A percentile compares a stretch with the other conserved stretches of the same genome.
Conservation (phyloP, 371 early-diverging fungal genomes). For the Amoeboradix gromovi region DNA sequence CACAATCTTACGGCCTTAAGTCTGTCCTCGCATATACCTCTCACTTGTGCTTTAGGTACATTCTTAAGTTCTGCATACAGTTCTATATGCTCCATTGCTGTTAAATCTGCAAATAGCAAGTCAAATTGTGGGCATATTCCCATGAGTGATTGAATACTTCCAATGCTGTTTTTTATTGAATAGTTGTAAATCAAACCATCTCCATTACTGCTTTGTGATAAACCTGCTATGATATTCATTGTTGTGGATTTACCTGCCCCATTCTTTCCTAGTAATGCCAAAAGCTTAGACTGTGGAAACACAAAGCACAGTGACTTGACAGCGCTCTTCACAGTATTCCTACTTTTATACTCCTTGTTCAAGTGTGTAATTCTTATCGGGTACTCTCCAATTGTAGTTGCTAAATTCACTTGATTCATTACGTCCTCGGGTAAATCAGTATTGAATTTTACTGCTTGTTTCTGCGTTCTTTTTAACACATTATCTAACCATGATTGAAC, state of each 20-base stretch:
- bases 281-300: constrained; percentile 21
- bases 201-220: constrained; percentile 25
- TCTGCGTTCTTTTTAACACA: no score
- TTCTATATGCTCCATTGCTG: not conserved
- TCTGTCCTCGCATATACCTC: not conserved
- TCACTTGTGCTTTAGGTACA: not conserved
- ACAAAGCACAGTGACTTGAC: constrained; percentile 23
- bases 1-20: not conserved
- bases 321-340: constrained; percentile 24
- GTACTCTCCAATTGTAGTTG: constrained; percentile 1
- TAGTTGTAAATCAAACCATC: constrained; percentile 14
- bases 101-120: not conserved
- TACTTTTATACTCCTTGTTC: constrained; percentile 23
- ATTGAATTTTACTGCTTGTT: no score
- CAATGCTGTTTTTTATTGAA: not conserved
- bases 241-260: constrained; percentile 40
- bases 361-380: constrained; percentile 8
- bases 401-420: constrained; percentile 4
- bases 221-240: constrained; percentile 30
- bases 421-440: no score
- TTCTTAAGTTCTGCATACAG: not conserved
- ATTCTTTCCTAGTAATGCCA: constrained; percentile 32
- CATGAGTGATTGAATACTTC: not conserved
- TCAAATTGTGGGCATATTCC: not conserved
- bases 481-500: no score